These are phyloP conservation scores for Aaosphaeria arxii DNA, from an alignment of 2,329 filamentous ascomycete genomes.

Conservation along the genomic window DNA sequence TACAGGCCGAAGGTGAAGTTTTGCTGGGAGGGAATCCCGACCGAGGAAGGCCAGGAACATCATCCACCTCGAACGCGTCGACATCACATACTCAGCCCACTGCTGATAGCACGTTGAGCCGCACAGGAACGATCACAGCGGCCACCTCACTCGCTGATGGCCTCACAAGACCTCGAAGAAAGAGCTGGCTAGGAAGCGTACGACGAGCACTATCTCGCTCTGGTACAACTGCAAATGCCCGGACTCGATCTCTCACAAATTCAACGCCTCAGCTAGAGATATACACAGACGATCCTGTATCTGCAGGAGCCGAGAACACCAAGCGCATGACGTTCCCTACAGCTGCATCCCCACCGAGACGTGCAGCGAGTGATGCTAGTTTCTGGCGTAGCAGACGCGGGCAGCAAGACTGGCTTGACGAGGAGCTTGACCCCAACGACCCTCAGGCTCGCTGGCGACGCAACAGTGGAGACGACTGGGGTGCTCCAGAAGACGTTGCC, in stretches of 20 bases:
- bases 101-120: constrained; percentile 20
- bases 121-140: constrained; percentile 20
- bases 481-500: constrained; percentile 29
- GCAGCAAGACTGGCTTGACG: constrained; percentile 40
- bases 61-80: constrained; percentile 25
- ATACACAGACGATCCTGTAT: constrained; percentile 26
- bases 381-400: constrained; percentile 43
- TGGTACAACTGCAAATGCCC: constrained; percentile 18
- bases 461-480: constrained; percentile 36
- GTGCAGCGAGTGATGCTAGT: constrained; percentile 44
- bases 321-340: constrained; percentile 18
- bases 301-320: constrained; percentile 5
- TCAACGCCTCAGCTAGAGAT: constrained; percentile 21
- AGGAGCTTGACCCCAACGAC: constrained; percentile 24
- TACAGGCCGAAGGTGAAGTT: constrained; percentile 52
- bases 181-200: constrained; percentile 38
- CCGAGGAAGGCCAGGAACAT: constrained; percentile 25
- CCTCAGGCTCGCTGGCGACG: constrained; percentile 20
- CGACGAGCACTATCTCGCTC: constrained; percentile 32
- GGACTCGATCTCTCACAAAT: constrained; percentile 24
- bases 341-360: constrained; percentile 30
- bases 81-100: constrained; percentile 19
- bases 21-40: constrained; percentile 47
- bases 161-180: constrained; percentile 18
- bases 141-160: constrained; percentile 24